Evolutionary conservation across 208 protist species (phyloP).

Genomic region (Angomonas ambiguus): DNA sequence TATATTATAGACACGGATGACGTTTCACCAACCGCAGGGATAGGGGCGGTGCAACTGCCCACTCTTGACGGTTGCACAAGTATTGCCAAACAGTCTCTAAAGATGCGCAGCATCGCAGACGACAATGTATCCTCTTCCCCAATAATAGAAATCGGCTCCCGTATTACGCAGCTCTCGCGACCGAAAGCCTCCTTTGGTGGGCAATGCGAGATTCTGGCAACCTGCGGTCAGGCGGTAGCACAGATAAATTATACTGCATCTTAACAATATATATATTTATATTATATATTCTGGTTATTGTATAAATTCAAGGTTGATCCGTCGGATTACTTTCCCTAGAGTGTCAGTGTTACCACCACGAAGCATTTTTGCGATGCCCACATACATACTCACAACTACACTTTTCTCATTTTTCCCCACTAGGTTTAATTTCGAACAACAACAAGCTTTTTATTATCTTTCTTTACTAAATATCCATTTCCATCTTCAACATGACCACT

Average conservation of each 20-base stretch:
- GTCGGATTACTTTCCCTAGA: neutral
- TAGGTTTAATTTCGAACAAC: neutral
- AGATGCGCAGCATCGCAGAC: neutral
- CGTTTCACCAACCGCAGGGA: conserved; percentile 7
- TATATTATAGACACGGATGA: conserved; percentile 61
- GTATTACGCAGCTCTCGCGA: conserved; percentile 44
- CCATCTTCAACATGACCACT: conserved; percentile 2
- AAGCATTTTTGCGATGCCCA: too few relatives aligned
- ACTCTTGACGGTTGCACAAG: conserved; percentile 29
- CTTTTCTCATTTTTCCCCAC: conserved; percentile 4
- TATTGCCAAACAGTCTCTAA: conserved; percentile 15
- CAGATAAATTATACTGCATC: conserved; percentile 57
- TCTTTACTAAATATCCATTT: neutral
- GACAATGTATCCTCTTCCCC: conserved; percentile 9
- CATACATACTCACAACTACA: too few relatives aligned
- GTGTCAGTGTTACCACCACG: neutral
- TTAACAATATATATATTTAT: too few relatives aligned
- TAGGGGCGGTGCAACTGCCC: conserved; percentile 47
- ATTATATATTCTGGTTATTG: too few relatives aligned
- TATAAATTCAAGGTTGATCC: neutral
- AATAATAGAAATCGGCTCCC: conserved; percentile 37
- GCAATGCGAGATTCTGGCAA: conserved; percentile 56
- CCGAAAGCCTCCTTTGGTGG: conserved; percentile 48
- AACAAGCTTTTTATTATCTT: conserved; percentile 1
- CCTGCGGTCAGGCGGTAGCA: conserved; percentile 59